phyloP scores from a whole-genome alignment of 352 stramenopile genomes.

The Phytophthora multivora region DNA sequence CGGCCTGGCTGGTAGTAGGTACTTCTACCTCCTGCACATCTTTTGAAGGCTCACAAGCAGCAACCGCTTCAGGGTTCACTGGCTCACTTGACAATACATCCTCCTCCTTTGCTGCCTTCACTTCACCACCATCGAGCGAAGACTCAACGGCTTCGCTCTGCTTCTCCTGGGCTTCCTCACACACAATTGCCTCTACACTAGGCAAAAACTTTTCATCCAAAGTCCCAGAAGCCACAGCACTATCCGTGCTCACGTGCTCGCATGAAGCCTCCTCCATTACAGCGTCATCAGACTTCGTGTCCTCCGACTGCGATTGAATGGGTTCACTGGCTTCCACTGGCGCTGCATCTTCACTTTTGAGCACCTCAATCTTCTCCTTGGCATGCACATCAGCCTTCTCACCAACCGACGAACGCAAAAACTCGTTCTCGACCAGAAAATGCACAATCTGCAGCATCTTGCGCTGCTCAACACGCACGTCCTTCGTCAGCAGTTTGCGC shows the following conservation, averaged over 20 bases:
- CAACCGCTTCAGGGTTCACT: constrained; percentile 25
- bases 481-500: constrained; percentile 74
- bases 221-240: constrained; percentile 5
- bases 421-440: constrained; percentile 62
- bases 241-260: constrained; percentile 16
- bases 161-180: constrained; percentile 29
- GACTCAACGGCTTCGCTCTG: constrained; percentile 3
- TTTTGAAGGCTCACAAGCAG: constrained; percentile 17
- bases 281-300: constrained; percentile 21
- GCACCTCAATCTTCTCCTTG: constrained; percentile 26
- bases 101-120: constrained; percentile 8
- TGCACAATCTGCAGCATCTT: constrained; percentile 83
- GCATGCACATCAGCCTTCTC: constrained; percentile 8
- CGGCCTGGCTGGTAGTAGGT: background rate
- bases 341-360: constrained; percentile 17
- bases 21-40: constrained; percentile 11
- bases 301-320: constrained; percentile 21
- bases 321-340: constrained; percentile 31
- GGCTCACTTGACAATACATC: constrained; percentile 10
- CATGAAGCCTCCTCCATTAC: constrained; percentile 34
- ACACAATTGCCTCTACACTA: constrained; percentile 29
- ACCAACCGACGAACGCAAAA: constrained; percentile 42
- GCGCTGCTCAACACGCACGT: constrained; percentile 69
- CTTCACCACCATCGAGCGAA: constrained; percentile 7
- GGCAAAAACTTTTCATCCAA: constrained; percentile 15